Evolutionary conservation across 768 basidiomycete genomes (phyloP).

Genomic region (Auricularia sp.): DNA sequence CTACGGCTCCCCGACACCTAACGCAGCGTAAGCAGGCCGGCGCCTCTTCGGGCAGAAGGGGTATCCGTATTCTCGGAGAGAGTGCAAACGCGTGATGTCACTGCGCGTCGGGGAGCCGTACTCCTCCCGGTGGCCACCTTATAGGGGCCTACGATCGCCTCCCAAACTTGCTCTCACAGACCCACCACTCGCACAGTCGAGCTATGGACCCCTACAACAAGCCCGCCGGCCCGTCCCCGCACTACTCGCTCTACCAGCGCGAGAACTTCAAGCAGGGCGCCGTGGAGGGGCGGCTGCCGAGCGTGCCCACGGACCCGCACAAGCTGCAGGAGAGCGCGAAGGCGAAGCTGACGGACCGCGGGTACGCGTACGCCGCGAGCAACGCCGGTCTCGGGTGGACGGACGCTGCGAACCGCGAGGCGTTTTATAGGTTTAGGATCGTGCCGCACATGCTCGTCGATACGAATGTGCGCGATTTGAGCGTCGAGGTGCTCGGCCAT

Average conservation of each 20-base stretch:
- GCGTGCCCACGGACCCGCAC: conserved; percentile 34
- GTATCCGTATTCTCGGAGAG: too few species aligned
- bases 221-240: conserved; percentile 36
- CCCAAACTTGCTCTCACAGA: background rate
- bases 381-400: conserved; percentile 47
- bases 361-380: conserved; percentile 42
- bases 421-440: conserved; percentile 46
- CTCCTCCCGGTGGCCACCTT: too few species aligned
- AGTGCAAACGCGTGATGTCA: too few species aligned
- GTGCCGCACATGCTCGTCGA: conserved; percentile 49
- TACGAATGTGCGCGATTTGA: conserved; percentile 38
- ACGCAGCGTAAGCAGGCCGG: too few species aligned
- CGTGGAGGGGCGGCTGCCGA: conserved; percentile 26
- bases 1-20: too few species aligned
- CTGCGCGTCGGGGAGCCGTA: too few species aligned
- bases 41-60: too few species aligned
- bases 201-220: conserved; percentile 40
- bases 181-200: background rate
- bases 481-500: conserved; percentile 37
- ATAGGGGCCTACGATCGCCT: background rate
- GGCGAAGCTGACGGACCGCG: conserved; percentile 35
- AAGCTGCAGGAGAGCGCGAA: conserved; percentile 32
- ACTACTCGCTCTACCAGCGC: conserved; percentile 43
- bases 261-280: conserved; percentile 37
- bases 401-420: conserved; percentile 41